Evolutionary conservation across 129 eudicot species (phyloP), one percentile per base, ranked within the genome.

Genomic region (Sambucus nigra): DNA sequence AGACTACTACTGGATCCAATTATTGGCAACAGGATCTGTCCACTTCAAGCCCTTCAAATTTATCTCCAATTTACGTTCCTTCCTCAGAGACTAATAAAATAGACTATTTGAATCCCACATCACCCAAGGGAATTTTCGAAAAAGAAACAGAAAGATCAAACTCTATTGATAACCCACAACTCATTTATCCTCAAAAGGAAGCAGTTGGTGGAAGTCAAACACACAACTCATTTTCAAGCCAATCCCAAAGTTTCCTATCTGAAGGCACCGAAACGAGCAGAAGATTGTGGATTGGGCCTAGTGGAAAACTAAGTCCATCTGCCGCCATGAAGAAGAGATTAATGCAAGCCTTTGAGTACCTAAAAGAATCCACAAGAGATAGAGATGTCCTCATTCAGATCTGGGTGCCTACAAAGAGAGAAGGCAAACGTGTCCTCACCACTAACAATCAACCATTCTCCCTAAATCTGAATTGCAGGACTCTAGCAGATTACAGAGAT

Each of bases 381-480:
- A 46, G 60, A 51, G 85, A 79, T 51, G 58, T 88, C 46, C 92
- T 88, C 40, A 72, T 84, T 54, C 97, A 88, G 61, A 47, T 84
- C 21, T 88, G 97, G 97, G 71, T 80, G 51, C 97, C 97, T 39
- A 72, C 78, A 47, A 63, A 47, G 51, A 75, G 49, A 68, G 81
- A 74, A 44, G 81, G 80, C 47, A 56, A 56, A 42, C 71, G 25
- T 48, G 71, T 84, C 62, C 83, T 88, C 24, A 78, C 80, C 12
- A 79, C 93, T 0, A 60, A 56, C 2, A 64, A 84, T 60, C 89
- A 75, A 48, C 87, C 87, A 4, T 81, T 63, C 27, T 64, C 71
- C 23, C 46, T 76, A 11, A 72, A 63, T 62, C 75, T 80, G 5
- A 67, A 68, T 51, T 52, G 75, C 63, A 35, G 59, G 52, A 57